Conservation (phyloP, 805 yeast species). For the Kuraishia hungarica region DNA sequence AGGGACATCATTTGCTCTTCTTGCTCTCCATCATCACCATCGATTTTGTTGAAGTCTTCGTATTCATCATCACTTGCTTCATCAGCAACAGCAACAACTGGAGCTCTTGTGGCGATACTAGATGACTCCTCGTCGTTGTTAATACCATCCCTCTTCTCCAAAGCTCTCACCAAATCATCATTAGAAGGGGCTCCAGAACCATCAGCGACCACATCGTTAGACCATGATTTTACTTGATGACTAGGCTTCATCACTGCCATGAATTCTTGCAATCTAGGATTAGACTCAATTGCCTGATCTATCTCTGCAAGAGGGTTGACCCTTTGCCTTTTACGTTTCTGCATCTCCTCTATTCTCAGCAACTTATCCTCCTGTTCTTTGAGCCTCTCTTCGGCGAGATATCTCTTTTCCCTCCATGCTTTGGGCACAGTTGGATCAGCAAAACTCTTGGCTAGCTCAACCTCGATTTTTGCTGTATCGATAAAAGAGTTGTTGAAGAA, state of each 20-base stretch:
- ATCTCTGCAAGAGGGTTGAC: slow-evolving; percentile 22
- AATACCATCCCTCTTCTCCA: slow-evolving; percentile 16
- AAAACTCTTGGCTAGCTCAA: slow-evolving; percentile 75
- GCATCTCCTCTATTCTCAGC: slow-evolving; percentile 36
- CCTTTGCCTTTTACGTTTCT: slow-evolving; percentile 30
- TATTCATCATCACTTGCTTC: slow-evolving; percentile 45
- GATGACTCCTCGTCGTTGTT: slow-evolving; percentile 7
- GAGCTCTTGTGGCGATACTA: slow-evolving; percentile 15
- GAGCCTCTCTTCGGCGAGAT: slow-evolving; percentile 40
- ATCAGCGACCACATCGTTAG: slow-evolving; percentile 46
- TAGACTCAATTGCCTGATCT: slow-evolving; percentile 52
- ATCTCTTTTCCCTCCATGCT: slow-evolving; percentile 46
- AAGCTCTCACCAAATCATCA: slow-evolving; percentile 33
- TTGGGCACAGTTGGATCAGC: slow-evolving; percentile 77
- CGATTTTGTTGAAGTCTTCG: slow-evolving; percentile 31
- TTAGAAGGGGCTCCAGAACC: slow-evolving; percentile 37
- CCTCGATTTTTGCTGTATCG: slow-evolving; percentile 74
- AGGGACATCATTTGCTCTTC: slow-evolving; percentile 39
- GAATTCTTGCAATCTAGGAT: slow-evolving; percentile 70
- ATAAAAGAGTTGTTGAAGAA: slow-evolving; percentile 74
- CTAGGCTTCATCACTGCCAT: slow-evolving; percentile 78
- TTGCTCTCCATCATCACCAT: slow-evolving; percentile 29
- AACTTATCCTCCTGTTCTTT: slow-evolving; percentile 41
- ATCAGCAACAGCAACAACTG: slow-evolving; percentile 23
- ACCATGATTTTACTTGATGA: slow-evolving; percentile 66